phyloP scores from a whole-genome alignment of 805 yeast genomes.

The Barnettozyma wickerhamii region DNA sequence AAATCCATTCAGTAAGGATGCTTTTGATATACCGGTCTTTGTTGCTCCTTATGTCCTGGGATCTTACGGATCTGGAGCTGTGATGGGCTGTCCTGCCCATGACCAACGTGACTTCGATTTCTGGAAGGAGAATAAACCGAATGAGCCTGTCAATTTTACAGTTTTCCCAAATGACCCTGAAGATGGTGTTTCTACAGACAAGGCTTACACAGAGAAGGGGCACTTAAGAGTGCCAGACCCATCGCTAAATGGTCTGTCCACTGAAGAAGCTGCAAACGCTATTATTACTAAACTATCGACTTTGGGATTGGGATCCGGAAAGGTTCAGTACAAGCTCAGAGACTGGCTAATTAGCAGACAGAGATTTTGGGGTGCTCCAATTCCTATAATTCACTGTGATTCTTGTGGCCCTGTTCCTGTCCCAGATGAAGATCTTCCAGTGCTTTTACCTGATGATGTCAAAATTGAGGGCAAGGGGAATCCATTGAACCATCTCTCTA shows the following conservation, averaged over 20 bases:
- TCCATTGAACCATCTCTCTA: slow-evolving; percentile 63
- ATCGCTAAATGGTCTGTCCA: slow-evolving; percentile 44
- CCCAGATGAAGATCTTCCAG: slow-evolving; percentile 84
- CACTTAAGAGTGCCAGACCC: slow-evolving; percentile 44
- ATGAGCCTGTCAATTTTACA: slow-evolving; percentile 16
- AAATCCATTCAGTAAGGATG: slow-evolving; percentile 53
- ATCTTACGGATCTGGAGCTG: slow-evolving; percentile 87
- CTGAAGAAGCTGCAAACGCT: slow-evolving; percentile 45
- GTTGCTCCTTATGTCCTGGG: slow-evolving; percentile 89
- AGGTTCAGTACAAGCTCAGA: slow-evolving; percentile 61
- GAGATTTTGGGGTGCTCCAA: slow-evolving; percentile 98
- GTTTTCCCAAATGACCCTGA: slow-evolving; percentile 16
- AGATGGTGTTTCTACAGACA: slow-evolving; percentile 3
- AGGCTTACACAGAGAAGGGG: slow-evolving; percentile 44
- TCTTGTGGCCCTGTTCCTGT: slow-evolving; percentile 90
- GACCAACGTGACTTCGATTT: slow-evolving; percentile 80
- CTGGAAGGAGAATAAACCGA: slow-evolving; percentile 63
- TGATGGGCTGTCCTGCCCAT: slow-evolving; percentile 98
- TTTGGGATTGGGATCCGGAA: slow-evolving; percentile 38
- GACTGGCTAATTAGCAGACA: slow-evolving; percentile 97
- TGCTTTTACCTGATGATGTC: slow-evolving; percentile 60
- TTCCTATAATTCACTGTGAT: slow-evolving; percentile 87
- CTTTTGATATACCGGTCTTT: slow-evolving; percentile 59
- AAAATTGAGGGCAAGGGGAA: slow-evolving; percentile 49
- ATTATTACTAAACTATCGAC: slow-evolving; percentile 41